Evolutionary conservation across 805 yeast genomes (phyloP).

Genomic region (Metschnikowia peoriensis): DNA sequence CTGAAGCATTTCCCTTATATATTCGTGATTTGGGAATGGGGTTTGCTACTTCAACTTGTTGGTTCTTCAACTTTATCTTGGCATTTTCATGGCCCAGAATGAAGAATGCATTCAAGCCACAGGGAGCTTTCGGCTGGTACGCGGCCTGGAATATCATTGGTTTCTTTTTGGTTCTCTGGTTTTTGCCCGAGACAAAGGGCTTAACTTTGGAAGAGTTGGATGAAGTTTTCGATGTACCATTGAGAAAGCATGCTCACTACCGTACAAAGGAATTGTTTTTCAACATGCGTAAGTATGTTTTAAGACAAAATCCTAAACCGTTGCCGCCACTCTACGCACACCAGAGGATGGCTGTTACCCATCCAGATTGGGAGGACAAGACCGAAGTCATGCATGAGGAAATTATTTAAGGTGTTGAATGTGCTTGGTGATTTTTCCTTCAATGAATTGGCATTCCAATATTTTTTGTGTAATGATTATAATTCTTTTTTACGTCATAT

Average conservation of each 20-base stretch:
- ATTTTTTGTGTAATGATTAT: no score
- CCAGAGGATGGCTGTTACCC: constrained; percentile 59
- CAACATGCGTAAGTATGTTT: constrained; percentile 45
- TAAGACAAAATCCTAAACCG: constrained; percentile 43
- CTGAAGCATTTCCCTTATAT: constrained; percentile 79
- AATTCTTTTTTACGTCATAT: no score
- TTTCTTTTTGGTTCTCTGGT: constrained; percentile 66
- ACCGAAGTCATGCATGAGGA: constrained; percentile 54
- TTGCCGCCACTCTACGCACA: constrained; percentile 56
- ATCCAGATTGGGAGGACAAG: constrained; percentile 62
- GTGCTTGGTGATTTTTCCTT: no score
- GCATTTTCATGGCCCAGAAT: constrained; percentile 81
- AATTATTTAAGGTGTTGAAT: constrained; percentile 5
- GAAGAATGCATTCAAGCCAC: constrained; percentile 62
- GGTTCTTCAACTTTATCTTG: constrained; percentile 69
- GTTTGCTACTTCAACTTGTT: constrained; percentile 69
- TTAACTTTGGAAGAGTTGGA: constrained; percentile 76
- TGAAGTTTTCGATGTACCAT: constrained; percentile 67
- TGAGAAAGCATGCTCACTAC: constrained; percentile 50
- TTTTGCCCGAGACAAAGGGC: constrained; percentile 70
- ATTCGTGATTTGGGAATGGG: constrained; percentile 81
- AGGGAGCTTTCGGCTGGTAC: constrained; percentile 87
- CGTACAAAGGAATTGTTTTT: constrained; percentile 34
- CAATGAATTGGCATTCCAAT: no score
- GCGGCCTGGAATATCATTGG: constrained; percentile 82